Conservation (phyloP, 2,329 filamentous ascomycete genomes). For the Pseudopyricularia cyperi region DNA sequence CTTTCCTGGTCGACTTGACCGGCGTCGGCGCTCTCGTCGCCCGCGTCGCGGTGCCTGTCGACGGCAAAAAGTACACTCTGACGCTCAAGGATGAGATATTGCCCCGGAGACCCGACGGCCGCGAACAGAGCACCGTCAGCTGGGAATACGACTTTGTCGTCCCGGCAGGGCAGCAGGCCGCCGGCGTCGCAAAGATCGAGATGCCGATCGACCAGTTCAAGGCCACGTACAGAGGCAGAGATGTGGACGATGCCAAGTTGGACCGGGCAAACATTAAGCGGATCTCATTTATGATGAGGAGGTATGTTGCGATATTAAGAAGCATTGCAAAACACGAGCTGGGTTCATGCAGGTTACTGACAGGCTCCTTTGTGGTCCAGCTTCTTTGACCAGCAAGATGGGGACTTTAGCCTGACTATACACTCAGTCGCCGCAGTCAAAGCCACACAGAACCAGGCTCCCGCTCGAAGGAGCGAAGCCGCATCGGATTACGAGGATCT, state of each 20-base stretch:
- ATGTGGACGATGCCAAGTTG: constrained; percentile 45
- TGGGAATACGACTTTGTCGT: constrained; percentile 63
- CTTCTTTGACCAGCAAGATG: constrained; percentile 64
- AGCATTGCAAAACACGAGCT: neutral
- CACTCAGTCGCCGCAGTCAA: constrained; percentile 1
- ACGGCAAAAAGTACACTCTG: constrained; percentile 56
- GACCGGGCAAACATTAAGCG: constrained; percentile 48
- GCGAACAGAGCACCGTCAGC: constrained; percentile 58
- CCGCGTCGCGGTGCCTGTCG: constrained; percentile 41
- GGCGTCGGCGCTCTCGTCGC: constrained; percentile 32
- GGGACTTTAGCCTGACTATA: constrained; percentile 48
- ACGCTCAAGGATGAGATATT: constrained; percentile 59
- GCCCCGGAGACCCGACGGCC: constrained; percentile 42
- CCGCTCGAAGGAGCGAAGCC: neutral
- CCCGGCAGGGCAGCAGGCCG: constrained; percentile 8
- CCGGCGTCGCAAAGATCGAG: constrained; percentile 26
- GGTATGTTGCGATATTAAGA: constrained; percentile 30
- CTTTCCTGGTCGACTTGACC: constrained; percentile 7
- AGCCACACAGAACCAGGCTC: neutral
- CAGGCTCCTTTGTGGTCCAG: constrained; percentile 22
- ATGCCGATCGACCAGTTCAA: constrained; percentile 53
- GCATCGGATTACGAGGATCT: neutral
- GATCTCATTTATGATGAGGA: constrained; percentile 69
- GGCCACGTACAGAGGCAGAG: constrained; percentile 60
- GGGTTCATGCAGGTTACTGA: neutral